These are phyloP conservation scores for Symbiodinium natans DNA, from an alignment of 73 alveolate genomes.

Conservation along the genomic window DNA sequence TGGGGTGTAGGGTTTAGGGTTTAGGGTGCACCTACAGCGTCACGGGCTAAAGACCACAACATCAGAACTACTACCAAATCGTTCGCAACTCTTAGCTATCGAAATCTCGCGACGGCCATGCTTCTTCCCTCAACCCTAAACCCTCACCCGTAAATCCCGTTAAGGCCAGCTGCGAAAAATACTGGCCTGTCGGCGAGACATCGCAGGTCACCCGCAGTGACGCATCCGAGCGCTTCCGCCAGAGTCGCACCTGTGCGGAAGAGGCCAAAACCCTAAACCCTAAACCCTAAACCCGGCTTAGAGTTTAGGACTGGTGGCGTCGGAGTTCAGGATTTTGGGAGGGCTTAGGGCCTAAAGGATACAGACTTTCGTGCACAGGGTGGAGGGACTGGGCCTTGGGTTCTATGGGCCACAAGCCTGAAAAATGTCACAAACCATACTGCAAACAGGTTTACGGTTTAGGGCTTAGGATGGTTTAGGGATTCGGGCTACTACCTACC, in stretches of 20 bases:
- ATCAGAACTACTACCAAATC: background rate
- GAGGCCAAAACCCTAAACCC: too few relatives aligned
- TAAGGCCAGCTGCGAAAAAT: background rate
- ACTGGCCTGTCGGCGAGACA: slow-evolving; percentile 52
- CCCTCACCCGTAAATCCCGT: too few relatives aligned
- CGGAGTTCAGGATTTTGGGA: too few relatives aligned
- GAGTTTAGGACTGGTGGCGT: too few relatives aligned
- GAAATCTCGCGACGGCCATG: background rate
- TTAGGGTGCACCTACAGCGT: background rate
- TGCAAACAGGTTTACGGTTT: background rate
- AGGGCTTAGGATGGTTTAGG: background rate
- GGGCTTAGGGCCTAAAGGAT: too few relatives aligned
- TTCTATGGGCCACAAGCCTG: too few relatives aligned
- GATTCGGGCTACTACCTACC: background rate
- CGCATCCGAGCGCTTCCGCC: slow-evolving; percentile 79
- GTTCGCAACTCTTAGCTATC: background rate
- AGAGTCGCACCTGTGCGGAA: slow-evolving; percentile 75
- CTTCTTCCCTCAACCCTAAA: background rate
- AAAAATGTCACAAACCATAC: too few relatives aligned
- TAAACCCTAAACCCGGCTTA: too few relatives aligned
- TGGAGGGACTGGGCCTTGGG: too few relatives aligned
- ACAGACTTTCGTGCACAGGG: too few relatives aligned
- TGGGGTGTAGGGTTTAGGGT: too few relatives aligned
- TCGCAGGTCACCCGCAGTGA: slow-evolving; percentile 70
- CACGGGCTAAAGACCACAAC: too few relatives aligned